phyloP scores from a whole-genome alignment of 495 filamentous ascomycete genomes.

The Bathelium albidoporum region DNA sequence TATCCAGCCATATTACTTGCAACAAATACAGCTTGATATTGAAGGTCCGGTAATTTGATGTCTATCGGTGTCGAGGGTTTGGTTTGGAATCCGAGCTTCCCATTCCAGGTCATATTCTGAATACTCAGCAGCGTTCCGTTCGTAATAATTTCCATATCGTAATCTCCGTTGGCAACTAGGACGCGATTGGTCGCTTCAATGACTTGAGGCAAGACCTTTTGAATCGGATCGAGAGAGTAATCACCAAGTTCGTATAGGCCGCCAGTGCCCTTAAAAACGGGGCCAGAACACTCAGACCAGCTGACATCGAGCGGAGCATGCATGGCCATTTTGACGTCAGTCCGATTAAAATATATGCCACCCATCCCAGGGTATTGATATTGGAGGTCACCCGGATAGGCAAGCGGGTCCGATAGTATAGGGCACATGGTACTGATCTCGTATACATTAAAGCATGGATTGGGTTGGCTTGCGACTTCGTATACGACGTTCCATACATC shows the following conservation, averaged over 20 bases:
- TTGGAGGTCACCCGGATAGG: constrained; percentile 10
- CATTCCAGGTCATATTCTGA: constrained; percentile 25
- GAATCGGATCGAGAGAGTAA: constrained; percentile 21
- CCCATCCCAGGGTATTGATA: constrained; percentile 14
- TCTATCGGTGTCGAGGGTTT: constrained; percentile 15
- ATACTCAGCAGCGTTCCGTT: constrained; percentile 22
- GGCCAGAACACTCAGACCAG: constrained; percentile 17
- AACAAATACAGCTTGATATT: constrained; percentile 17
- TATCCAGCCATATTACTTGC: constrained; percentile 8
- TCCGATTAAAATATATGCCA: constrained; percentile 19
- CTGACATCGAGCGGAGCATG: constrained; percentile 19
- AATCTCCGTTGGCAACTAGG: constrained; percentile 20
- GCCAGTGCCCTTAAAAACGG: constrained; percentile 16
- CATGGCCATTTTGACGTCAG: constrained; percentile 19
- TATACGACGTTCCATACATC: constrained; percentile 9
- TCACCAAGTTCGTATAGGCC: constrained; percentile 19
- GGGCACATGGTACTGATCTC: constrained; percentile 5
- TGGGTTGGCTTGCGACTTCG: background rate
- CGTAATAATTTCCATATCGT: constrained; percentile 19
- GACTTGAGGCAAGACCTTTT: constrained; percentile 20
- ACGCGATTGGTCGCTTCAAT: constrained; percentile 24
- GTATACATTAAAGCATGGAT: constrained; percentile 10
- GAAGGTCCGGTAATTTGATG: constrained; percentile 19
- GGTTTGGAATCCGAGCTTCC: constrained; percentile 18
- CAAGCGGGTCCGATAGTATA: background rate